Base-by-base conservation (phyloP, 2,329 filamentous ascomycete species). In the Monosporascus sp. region DNA sequence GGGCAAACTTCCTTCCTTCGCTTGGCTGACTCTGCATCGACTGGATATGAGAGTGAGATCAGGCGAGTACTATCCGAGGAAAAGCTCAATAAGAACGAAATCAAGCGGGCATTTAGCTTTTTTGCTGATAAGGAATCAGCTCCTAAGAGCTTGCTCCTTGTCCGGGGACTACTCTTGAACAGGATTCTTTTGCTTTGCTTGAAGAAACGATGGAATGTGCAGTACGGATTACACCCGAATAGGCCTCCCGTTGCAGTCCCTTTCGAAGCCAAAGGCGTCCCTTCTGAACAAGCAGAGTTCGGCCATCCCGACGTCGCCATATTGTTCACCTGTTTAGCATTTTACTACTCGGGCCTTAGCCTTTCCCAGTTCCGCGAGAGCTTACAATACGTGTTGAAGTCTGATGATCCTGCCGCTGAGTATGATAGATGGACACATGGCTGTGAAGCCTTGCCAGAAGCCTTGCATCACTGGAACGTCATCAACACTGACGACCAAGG, bases 241-340 rank as follows among this genome's bases (percentile, higher is more conserved):
- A 74, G 87, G 3, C 71, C 77, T 45, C 82, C 83, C 0, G 77
- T 88, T 5, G 85, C 86, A 0, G 87, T 90, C 0, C 87, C 87
- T 0, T 90, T 78, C 46, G 74, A 81, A 14, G 83, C 84, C 0
- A 88, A 90, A 52, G 87, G 86, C 2, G 73, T 76, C 0, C 86
- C 87, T 0, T 79, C 78, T 0, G 77, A 81, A 0, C 76, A 82
- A 4, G 79, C 85, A 0, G 86, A 90, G 59, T 90, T 80, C 61
- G 82, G 84, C 0, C 85, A 91, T 57, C 85, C 86, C 0, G 77
- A 91, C 57, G 83, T 87, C 0, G 75, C 81, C 0, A 85, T 91
- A 1, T 17, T 84, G 0, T 72, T 90, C 2, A 90, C 86, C 0
- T 86, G 81, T 16, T 66, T 91, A 0, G 76, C 79, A 0, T 89